These are phyloP conservation scores for Podila epicladia DNA, from an alignment of 192 early-diverging fungal species.

Conservation along the genomic window DNA sequence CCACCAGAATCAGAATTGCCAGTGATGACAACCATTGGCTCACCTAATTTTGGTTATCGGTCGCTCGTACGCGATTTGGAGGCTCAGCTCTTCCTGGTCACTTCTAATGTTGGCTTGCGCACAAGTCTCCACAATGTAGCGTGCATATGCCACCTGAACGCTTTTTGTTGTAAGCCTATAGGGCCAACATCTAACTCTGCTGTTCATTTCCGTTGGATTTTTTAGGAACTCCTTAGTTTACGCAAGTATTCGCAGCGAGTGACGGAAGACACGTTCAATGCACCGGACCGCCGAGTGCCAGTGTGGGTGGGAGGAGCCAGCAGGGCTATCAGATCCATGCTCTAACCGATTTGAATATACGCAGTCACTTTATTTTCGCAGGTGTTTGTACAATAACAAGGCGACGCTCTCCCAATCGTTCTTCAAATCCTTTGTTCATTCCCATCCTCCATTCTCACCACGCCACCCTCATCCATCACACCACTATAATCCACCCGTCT, in stretches of 20 bases:
- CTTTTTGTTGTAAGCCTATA: background rate
- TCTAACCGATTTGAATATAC: background rate
- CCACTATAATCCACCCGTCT: background rate
- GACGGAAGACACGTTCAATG: conserved; percentile 58
- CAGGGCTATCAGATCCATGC: conserved; percentile 66
- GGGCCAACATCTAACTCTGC: background rate
- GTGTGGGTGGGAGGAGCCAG: conserved; percentile 63
- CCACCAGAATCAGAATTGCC: conserved; percentile 64
- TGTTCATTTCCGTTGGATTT: background rate
- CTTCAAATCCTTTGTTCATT: too few species aligned
- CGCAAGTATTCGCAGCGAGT: conserved; percentile 57
- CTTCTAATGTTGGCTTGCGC: conserved; percentile 63
- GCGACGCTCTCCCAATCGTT: too few species aligned
- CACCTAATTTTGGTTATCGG: conserved; percentile 93
- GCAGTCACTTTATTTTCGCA: background rate
- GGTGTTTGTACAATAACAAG: too few species aligned
- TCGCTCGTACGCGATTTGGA: conserved; percentile 94
- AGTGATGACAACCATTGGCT: conserved; percentile 86
- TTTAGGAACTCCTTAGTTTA: conserved; percentile 62
- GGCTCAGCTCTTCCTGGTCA: conserved; percentile 82
- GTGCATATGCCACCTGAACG: too few species aligned
- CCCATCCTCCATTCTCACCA: background rate
- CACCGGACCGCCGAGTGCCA: conserved; percentile 62
- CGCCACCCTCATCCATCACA: background rate
- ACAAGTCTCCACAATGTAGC: conserved; percentile 65